Percentiles rank a stretch among this genome's conserved stretches.
Evolutionary conservation across 164 flowering plant genomes (phyloP).

Genomic region (Euptelea pleiosperma): DNA sequence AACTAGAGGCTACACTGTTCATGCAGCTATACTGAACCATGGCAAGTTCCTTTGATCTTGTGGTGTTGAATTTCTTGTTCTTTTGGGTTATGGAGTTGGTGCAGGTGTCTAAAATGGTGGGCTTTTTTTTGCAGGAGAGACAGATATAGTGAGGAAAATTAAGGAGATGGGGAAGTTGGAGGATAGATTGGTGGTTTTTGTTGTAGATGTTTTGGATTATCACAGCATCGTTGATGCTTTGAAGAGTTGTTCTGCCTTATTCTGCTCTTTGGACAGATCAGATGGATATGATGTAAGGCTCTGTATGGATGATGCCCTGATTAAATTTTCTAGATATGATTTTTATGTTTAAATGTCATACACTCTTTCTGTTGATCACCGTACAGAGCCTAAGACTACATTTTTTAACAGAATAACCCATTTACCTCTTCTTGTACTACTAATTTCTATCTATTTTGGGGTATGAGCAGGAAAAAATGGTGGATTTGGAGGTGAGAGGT

Average conservation of each 20-base stretch:
- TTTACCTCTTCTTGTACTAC: neutral
- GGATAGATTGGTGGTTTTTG: constrained; percentile 39
- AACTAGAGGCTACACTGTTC: constrained; percentile 49
- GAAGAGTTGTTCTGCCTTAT: constrained; percentile 51
- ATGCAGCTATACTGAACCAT: constrained; percentile 54
- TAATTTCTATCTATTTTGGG: neutral
- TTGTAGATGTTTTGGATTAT: constrained; percentile 55
- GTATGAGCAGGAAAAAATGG: constrained; percentile 37
- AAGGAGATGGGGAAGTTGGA: constrained; percentile 39
- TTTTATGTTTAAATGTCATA: too few species aligned
- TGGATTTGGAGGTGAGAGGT: constrained; percentile 69
- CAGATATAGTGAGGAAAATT: constrained; percentile 35
- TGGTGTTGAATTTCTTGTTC: neutral
- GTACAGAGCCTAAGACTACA: too few species aligned
- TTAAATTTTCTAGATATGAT: too few species aligned
- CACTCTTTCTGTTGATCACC: too few species aligned
- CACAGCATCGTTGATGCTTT: constrained; percentile 53
- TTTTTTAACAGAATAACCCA: neutral
- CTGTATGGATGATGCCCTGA: too few species aligned
- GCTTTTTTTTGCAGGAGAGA: constrained; percentile 31
- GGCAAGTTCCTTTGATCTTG: constrained; percentile 19
- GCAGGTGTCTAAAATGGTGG: too few species aligned
- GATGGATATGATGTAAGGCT: constrained; percentile 55
- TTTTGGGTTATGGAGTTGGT: neutral
- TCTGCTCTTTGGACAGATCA: constrained; percentile 51